These are phyloP conservation scores for Moniliophthora roreri DNA, from an alignment of 1,284 basidiomycete genomes.

Conservation along the genomic window DNA sequence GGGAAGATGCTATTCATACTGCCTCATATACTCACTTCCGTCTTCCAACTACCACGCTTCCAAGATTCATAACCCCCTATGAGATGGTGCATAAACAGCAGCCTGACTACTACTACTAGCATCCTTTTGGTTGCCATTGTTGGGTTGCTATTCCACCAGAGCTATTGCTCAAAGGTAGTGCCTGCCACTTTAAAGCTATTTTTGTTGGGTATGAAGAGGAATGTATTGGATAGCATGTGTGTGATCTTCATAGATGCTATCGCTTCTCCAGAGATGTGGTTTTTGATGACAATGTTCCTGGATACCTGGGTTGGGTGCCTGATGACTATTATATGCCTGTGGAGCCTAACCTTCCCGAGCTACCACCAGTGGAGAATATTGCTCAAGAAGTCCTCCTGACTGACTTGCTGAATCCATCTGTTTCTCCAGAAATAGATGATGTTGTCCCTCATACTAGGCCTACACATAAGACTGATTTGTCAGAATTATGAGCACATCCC, in stretches of 20 bases:
- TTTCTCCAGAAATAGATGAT: too few species aligned
- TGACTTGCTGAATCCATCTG: not conserved
- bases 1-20: not conserved
- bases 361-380: not conserved
- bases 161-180: constrained; percentile 19
- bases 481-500: not conserved
- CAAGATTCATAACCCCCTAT: not conserved
- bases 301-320: not conserved
- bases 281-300: constrained; percentile 8
- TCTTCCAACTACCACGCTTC: not conserved
- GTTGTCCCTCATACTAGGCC: not conserved
- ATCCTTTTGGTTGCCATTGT: constrained; percentile 24
- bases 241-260: constrained; percentile 4
- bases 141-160: constrained; percentile 22
- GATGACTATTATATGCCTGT: not conserved
- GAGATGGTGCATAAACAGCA: not conserved
- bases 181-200: constrained; percentile 5
- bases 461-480: not conserved
- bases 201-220: constrained; percentile 12
- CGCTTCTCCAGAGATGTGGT: constrained; percentile 5
- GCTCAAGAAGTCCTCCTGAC: not conserved
- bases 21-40: not conserved
- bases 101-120: not conserved
- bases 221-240: constrained; percentile 5
- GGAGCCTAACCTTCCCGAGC: not conserved